Base-by-base conservation (phyloP, 805 yeast species). In the Yarrowia hollandica region DNA sequence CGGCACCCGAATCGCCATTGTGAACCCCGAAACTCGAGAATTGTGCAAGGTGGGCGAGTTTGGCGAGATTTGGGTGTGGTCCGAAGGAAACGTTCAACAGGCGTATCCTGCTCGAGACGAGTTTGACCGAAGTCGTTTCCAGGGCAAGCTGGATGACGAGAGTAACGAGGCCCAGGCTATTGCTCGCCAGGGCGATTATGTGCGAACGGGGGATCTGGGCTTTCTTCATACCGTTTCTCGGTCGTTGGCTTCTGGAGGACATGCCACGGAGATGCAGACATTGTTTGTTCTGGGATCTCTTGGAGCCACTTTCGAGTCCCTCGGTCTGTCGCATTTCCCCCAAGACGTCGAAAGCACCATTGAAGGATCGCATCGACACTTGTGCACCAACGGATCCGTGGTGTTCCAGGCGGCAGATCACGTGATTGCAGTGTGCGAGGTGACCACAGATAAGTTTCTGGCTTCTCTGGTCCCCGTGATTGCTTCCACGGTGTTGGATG, bases 11-110 rank as follows among this genome's bases (percentile, higher is more conserved):
- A 82, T 94, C 30, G 94, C 96, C 0, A 87, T 94, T 61, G 97
- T 94, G 3, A 94, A 94, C 64, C 99, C 99, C 1, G 97, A 94
- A 68, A 92, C 97, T 0, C 72, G 80, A 42, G 75, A 77, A 58
- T 75, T 90, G 11, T 92, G 99, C 68, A 82, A 80, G 60, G 85
- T 84, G 55, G 97, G 98, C 7, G 99, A 94, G 71, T 84, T 82
- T 70, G 99, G 99, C 30, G 99, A 94, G 72, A 90, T 94, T 35
- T 94, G 98, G 98, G 95, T 92, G 1, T 82, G 88, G 63, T 87
- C 96, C 0, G 96, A 90, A 63, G 96, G 92, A 0, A 90, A 86
- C 65, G 85, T 83, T 25, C 70, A 77, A 11, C 81, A 82, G 6
- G 85, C 83, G 68, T 80, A 82, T 35, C 76, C 80, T 55, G 66